Percentiles rank a stretch among this genome's conserved stretches.
phyloP scores from a whole-genome alignment of 2,329 filamentous ascomycete species.

The Penicillium sp. region DNA sequence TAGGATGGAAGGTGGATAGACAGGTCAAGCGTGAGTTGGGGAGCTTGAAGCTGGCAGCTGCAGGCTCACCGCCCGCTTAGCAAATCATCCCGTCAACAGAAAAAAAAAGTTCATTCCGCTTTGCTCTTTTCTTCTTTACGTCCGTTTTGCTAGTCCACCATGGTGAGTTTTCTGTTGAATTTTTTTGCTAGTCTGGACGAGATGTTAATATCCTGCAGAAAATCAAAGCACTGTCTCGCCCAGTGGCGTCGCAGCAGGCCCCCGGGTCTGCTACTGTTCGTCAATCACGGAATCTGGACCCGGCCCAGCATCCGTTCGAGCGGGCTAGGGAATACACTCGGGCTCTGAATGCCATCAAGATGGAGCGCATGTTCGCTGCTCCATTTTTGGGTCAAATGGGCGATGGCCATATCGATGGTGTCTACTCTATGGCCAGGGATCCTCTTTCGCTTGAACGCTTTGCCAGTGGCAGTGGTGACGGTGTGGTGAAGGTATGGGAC shows the following conservation, averaged over 20 bases:
- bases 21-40: constrained; percentile 18
- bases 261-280: constrained; percentile 47
- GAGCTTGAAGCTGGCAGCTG: constrained; percentile 31
- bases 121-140: constrained; percentile 16
- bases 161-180: constrained; percentile 26
- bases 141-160: constrained; percentile 20
- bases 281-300: constrained; percentile 63
- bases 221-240: constrained; percentile 56
- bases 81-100: constrained; percentile 31
- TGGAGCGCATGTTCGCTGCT: constrained; percentile 87
- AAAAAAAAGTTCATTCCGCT: constrained; percentile 32
- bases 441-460: constrained; percentile 70
- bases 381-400: constrained; percentile 87
- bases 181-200: background rate
- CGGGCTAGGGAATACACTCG: constrained; percentile 81
- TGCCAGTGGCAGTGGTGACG: constrained; percentile 85
- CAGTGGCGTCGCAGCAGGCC: constrained; percentile 48
- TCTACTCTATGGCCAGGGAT: constrained; percentile 79
- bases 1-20: constrained; percentile 20
- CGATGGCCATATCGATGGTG: constrained; percentile 86
- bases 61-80: constrained; percentile 35
- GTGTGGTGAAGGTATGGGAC: constrained; percentile 92
- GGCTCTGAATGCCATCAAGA: constrained; percentile 80
- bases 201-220: constrained; percentile 43
- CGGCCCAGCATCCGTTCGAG: constrained; percentile 86